A percentile compares a stretch with the other conserved stretches of the same genome.
Evolutionary conservation across 352 stramenopile genomes (phyloP).

Genomic region (Saprolegnia diclina): DNA sequence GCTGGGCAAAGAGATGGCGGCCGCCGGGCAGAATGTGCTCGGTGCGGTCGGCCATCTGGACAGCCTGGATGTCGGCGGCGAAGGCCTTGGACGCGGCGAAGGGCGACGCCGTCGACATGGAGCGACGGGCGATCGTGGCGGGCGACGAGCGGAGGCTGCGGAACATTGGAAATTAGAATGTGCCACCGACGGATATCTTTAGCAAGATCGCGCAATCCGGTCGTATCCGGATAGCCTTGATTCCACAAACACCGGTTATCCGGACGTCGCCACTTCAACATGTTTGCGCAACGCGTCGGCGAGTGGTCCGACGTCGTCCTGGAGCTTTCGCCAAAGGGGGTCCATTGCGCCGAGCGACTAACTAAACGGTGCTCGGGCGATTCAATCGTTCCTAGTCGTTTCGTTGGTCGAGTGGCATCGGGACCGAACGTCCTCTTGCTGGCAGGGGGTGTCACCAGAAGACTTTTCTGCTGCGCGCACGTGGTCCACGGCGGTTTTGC

Average conservation of each 20-base stretch:
- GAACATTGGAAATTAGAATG: conserved; percentile 16
- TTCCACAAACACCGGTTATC: background rate
- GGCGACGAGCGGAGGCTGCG: conserved; percentile 4
- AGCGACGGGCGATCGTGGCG: background rate
- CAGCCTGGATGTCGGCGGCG: conserved; percentile 64
- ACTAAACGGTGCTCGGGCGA: too few relatives aligned
- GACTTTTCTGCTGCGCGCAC: too few relatives aligned
- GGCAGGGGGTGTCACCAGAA: too few relatives aligned
- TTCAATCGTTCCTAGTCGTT: too few relatives aligned
- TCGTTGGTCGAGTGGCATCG: too few relatives aligned
- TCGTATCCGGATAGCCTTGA: background rate
- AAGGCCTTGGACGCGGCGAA: conserved; percentile 48
- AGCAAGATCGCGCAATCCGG: background rate
- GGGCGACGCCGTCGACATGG: background rate
- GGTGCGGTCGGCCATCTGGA: conserved; percentile 64
- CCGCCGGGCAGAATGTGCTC: conserved; percentile 74
- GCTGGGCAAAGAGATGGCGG: conserved; percentile 91
- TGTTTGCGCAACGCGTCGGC: background rate
- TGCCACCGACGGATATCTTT: background rate
- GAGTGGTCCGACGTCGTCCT: background rate
- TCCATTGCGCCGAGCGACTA: too few relatives aligned
- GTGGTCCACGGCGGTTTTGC: too few relatives aligned
- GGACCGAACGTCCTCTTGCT: too few relatives aligned
- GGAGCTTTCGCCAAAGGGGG: too few relatives aligned
- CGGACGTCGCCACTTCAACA: background rate